Evolutionary conservation across 1,139 yeast species (phyloP), one percentile per base, ranked within the genome.

Genomic region (Suhomyces wounanorum): DNA sequence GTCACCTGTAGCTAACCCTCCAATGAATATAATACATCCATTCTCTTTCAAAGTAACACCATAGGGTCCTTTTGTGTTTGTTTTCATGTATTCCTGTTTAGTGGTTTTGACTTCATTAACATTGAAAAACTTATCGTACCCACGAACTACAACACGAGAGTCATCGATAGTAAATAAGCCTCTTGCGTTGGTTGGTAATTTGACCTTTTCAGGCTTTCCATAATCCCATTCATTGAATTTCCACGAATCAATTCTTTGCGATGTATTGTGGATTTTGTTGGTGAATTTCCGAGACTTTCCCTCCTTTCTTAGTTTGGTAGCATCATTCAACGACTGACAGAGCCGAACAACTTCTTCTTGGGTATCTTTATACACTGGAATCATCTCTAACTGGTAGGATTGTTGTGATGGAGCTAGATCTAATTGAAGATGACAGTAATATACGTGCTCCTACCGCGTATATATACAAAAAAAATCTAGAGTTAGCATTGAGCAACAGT

Each of bases 41-140:
- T 94, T 95, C 53, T 95, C 96, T 65, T 94, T 94, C 39, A 87
- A 75, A 0, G 97, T 85, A 4, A 91, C 79, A 17, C 81, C 83
- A 65, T 87, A 94, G 0, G 97, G 97, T 0, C 97, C 97, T 1
- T 40, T 31, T 0, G 96, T 86, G 21, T 75, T 62, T 1, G 59
- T 51, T 36, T 65, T 60, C 25, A 92, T 66, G 57, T 64, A 62
- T 0, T 69, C 71, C 73, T 83, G 76, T 49, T 72, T 77, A 0
- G 96, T 87, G 3, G 60, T 59, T 0, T 71, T 59, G 1, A 80
- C 77, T 63, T 95, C 99, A 52, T 77, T 81, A 10, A 90, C 75
- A 62, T 88, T 92, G 78, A 91, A 95, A 66, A 95, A 95, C 70
- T 95, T 95, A 68, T 95, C 95, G 65, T 95, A 95, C 0, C 99